Evolutionary conservation across 768 basidiomycete genomes (phyloP), one percentile per base, ranked within the genome.

Genomic region (Trametes sanguinea): DNA sequence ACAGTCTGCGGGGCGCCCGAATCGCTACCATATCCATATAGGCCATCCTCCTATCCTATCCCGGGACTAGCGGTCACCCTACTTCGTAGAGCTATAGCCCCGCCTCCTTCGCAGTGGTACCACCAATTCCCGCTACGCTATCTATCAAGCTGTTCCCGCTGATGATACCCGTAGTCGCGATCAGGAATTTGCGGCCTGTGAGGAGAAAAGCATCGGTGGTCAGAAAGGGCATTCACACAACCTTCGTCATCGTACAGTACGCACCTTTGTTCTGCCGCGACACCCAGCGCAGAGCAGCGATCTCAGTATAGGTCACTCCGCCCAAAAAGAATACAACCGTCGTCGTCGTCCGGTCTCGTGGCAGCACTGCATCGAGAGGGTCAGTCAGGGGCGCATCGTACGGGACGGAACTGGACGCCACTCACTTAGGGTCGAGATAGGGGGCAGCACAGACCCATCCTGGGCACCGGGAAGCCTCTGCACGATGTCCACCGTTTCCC

Each of bases 291-390:
- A 99, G 73, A 6, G 96, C 96, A 40, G 97, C 89, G 61, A 98
- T 94, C 77, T 98, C 97, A 8, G 96, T 96, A 68, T 92, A 97
- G 11, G 97, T 99, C 73, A 95, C 95, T 4, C 96, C 97, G 30
- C 97, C 97, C 35, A 98, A 76, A 84, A 98, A 98, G 77, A 98
- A 97, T 9, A 99, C 91, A 16, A 96, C 84, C 2, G 94, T 96
- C 5, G 89, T 96, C 7, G 86, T 90, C 2, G 83, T 77, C 68
- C 83, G 82, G 63, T 88, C 90, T 52, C 78, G 79, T 1, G 81
- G 73, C 61, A 76, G 76, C 56, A 80, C 84, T 85, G 65, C 39
- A 30, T 9, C 35, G n/a, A 50, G 33, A 6, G 35, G 10, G 51
- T n/a, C 40, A 29, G 40, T 37, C 30, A 32, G 13, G 17, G 35